Conservation (phyloP, 225 moss, liverwort and hornwort species). For the Sphagnum contortum region DNA sequence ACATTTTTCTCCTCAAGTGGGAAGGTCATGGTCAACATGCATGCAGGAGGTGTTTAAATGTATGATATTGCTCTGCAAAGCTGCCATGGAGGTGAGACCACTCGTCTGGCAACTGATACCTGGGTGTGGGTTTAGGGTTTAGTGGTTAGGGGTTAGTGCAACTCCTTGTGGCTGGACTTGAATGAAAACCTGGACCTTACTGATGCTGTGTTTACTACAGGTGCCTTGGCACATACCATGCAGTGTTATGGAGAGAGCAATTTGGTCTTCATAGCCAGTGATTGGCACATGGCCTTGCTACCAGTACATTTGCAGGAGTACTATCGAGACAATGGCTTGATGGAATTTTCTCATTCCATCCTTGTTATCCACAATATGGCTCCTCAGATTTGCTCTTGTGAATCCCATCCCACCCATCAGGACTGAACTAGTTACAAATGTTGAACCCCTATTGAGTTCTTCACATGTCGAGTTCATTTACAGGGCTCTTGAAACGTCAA, state of each 20-base stretch:
- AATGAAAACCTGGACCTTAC: too few species aligned
- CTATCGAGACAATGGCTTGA: conserved; percentile 62
- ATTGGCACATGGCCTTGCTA: conserved; percentile 77
- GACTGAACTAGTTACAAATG: too few species aligned
- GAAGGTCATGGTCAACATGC: neutral
- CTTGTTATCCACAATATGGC: conserved; percentile 88
- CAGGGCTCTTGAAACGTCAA: too few species aligned
- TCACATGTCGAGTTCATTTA: too few species aligned
- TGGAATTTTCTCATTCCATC: conserved; percentile 53
- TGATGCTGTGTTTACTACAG: conserved; percentile 19
- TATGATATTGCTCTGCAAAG: conserved; percentile 75
- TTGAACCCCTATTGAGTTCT: too few species aligned
- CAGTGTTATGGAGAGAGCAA: conserved; percentile 79
- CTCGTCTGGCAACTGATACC: too few species aligned
- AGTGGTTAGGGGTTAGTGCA: too few species aligned
- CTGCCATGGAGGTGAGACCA: conserved; percentile 62
- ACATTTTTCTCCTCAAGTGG: too few species aligned
- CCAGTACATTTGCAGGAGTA: conserved; percentile 74
- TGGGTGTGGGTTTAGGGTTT: neutral
- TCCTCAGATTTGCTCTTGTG: conserved; percentile 39
- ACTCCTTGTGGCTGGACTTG: too few species aligned
- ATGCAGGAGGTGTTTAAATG: conserved; percentile 66
- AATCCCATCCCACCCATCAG: too few species aligned
- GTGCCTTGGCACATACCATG: conserved; percentile 76
- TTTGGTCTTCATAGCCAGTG: conserved; percentile 75